phyloP scores from a whole-genome alignment of 163 green algal genomes.

The Chloroidium sp. region DNA sequence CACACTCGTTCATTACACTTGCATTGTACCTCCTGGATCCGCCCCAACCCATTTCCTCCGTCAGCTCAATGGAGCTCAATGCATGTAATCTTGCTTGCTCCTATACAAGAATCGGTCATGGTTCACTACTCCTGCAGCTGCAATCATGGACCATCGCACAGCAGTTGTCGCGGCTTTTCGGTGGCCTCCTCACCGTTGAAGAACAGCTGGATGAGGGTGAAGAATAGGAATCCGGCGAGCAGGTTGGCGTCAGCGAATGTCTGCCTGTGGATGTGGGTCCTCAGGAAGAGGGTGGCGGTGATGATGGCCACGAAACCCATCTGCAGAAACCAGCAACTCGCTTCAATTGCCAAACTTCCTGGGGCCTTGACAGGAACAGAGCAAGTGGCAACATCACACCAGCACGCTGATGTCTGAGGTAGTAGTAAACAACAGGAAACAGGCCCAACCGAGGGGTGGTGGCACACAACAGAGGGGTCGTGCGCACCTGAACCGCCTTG shows the following conservation, averaged over 20 bases:
- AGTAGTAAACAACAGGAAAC: neutral
- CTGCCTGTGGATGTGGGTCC: conserved; percentile 16
- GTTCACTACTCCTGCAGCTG: too few relatives aligned
- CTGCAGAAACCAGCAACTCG: neutral
- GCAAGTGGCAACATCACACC: neutral
- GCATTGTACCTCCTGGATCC: too few relatives aligned
- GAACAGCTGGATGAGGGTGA: conserved; percentile 46
- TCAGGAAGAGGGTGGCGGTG: conserved; percentile 17
- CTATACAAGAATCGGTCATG: too few relatives aligned
- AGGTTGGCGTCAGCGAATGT: conserved; percentile 16
- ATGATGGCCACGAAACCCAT: conserved; percentile 20
- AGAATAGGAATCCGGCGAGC: conserved; percentile 42
- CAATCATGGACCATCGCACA: too few relatives aligned
- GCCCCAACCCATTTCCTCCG: too few relatives aligned
- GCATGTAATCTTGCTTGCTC: too few relatives aligned
- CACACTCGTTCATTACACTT: too few relatives aligned
- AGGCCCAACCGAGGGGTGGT: neutral
- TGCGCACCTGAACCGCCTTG: conserved; percentile 3
- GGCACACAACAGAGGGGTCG: too few relatives aligned
- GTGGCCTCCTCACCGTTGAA: neutral
- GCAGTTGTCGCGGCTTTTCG: too few relatives aligned
- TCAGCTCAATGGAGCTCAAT: too few relatives aligned
- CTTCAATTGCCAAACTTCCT: neutral
- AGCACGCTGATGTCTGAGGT: neutral
- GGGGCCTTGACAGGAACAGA: neutral